A percentile compares a stretch with the other conserved stretches of the same genome.
phyloP scores from a whole-genome alignment of 768 basidiomycete genomes.

The Trametes meyenii region DNA sequence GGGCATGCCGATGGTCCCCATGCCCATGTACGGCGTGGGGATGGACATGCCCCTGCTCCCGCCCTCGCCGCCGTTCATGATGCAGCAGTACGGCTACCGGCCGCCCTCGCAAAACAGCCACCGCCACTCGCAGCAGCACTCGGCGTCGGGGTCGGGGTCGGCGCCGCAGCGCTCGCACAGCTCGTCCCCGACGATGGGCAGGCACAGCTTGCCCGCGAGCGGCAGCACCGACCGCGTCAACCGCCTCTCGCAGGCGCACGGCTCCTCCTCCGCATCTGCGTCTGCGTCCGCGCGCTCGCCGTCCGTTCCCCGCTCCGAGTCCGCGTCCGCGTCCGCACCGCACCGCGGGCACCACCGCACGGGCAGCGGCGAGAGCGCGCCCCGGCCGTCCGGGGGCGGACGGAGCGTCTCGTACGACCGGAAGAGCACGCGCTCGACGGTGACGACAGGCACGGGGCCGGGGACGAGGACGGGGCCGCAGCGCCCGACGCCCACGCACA shows the following conservation, averaged over 20 bases:
- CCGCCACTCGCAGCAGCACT: conserved; percentile 3
- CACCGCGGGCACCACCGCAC: conserved; percentile 24
- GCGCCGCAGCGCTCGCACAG: conserved; percentile 33
- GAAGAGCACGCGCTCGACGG: conserved; percentile 4
- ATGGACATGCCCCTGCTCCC: conserved; percentile 73
- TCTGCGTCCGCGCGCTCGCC: conserved; percentile 17
- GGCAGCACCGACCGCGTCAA: conserved; percentile 25
- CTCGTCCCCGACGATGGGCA: conserved; percentile 30
- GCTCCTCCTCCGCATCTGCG: background rate
- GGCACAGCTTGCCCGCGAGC: conserved; percentile 11
- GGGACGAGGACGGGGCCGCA: background rate
- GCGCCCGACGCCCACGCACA: conserved; percentile 14
- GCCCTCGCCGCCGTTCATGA: conserved; percentile 76
- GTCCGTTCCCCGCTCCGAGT: conserved; percentile 17
- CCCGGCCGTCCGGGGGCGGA: background rate
- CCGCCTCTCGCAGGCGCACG: conserved; percentile 13
- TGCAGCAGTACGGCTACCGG: conserved; percentile 54
- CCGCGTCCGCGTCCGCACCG: conserved; percentile 13
- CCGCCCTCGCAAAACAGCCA: conserved; percentile 34
- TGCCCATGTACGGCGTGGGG: conserved; percentile 46
- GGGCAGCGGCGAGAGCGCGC: conserved; percentile 22
- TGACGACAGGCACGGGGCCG: background rate
- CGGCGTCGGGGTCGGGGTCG: background rate
- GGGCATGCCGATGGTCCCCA: conserved; percentile 51
- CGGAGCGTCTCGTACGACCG: conserved; percentile 20